These are phyloP conservation scores for Theobroma grandiflorum DNA, from an alignment of 441 rosid genomes.

Conservation along the genomic window DNA sequence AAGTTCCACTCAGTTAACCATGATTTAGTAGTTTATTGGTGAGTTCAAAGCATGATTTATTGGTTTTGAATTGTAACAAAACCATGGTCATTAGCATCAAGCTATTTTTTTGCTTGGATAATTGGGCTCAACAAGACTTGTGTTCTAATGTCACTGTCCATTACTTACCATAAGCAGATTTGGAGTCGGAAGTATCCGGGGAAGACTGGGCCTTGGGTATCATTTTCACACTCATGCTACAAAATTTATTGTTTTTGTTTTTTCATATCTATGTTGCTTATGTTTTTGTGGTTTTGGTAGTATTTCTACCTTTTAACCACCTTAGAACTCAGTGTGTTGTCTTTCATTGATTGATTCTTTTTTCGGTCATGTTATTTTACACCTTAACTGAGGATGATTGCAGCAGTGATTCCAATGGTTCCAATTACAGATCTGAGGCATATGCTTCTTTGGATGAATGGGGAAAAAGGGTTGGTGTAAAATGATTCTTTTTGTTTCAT, in stretches of 20 bases:
- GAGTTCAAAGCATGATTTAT: not conserved
- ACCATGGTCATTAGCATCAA: no score
- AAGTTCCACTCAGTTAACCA: not conserved
- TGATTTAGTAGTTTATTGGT: not conserved
- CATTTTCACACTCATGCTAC: not conserved
- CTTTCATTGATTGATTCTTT: not conserved
- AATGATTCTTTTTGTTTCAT: no score
- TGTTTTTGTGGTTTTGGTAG: no score
- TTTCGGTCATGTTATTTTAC: not conserved
- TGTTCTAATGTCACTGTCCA: not conserved
- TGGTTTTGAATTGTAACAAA: not conserved
- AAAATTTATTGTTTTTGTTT: no score
- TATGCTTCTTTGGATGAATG: no score
- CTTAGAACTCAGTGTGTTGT: not conserved
- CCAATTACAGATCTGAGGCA: no score
- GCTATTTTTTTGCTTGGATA: not conserved
- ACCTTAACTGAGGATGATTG: not conserved
- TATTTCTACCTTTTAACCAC: not conserved
- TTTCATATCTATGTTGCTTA: not conserved
- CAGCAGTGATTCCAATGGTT: no score
- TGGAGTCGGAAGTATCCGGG: not conserved
- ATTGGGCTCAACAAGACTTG: not conserved
- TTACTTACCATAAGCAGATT: not conserved
- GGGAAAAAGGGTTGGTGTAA: no score
- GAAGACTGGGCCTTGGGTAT: not conserved